Evolutionary conservation across 768 basidiomycete genomes (phyloP).

Genomic region (Zangia roseola): DNA sequence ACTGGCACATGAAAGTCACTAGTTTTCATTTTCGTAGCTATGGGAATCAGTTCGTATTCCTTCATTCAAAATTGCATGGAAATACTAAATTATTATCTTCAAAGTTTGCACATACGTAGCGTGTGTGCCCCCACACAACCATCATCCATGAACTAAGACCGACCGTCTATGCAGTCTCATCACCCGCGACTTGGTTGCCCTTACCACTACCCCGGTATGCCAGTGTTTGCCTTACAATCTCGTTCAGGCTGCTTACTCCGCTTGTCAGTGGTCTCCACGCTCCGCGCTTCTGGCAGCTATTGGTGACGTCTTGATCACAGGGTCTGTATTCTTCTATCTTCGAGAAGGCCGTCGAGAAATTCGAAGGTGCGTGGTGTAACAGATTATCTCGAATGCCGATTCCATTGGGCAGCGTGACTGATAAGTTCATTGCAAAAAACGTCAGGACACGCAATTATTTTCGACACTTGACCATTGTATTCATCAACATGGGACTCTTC

Average conservation of each 20-base stretch:
- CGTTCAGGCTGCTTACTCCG: not conserved
- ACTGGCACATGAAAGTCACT: too few relatives aligned
- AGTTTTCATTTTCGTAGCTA: too few relatives aligned
- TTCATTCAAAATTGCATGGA: not conserved
- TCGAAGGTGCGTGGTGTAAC: constrained; percentile 1
- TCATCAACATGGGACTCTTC: constrained; percentile 15
- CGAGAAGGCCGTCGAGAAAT: constrained; percentile 12
- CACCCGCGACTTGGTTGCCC: not conserved
- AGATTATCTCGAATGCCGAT: too few relatives aligned
- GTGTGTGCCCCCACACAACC: not conserved
- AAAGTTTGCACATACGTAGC: not conserved
- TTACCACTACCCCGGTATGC: not conserved
- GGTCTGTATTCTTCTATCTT: constrained; percentile 22
- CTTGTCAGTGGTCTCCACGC: constrained; percentile 14
- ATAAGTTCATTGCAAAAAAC: not conserved
- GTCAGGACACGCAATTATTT: constrained; percentile 8
- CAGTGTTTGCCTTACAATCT: not conserved
- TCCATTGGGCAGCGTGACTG: too few relatives aligned
- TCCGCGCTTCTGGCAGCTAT: constrained; percentile 28
- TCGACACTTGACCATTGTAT: constrained; percentile 12
- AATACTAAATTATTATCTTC: not conserved
- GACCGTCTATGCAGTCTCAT: not conserved
- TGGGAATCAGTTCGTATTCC: constrained; percentile 1
- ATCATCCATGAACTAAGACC: not conserved
- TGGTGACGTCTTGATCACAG: constrained; percentile 18